Evolutionary conservation across 2,329 filamentous ascomycete genomes (phyloP).

Genomic region (Microdochium paspali): DNA sequence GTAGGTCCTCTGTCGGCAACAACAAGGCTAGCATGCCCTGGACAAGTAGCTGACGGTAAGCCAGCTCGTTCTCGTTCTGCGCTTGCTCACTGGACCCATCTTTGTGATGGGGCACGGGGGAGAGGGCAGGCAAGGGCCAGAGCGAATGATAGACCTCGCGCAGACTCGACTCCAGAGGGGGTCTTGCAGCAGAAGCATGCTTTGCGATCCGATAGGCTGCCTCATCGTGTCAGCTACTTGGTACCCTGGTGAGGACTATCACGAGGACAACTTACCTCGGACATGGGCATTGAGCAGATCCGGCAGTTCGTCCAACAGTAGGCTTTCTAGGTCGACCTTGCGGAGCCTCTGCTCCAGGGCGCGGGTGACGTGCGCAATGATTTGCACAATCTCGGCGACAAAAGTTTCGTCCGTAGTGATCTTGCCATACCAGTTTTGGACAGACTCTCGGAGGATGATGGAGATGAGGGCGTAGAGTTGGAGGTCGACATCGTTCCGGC

Average conservation of each 20-base stretch:
- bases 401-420: conserved; percentile 88
- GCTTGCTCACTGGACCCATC: conserved; percentile 40
- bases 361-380: conserved; percentile 86
- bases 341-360: conserved; percentile 79
- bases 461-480: conserved; percentile 90
- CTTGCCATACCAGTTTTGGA: conserved; percentile 86
- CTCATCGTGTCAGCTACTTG: conserved; percentile 5
- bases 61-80: conserved; percentile 68
- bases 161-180: conserved; percentile 51
- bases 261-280: conserved; percentile 45
- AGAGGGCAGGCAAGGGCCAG: conserved; percentile 70
- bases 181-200: conserved; percentile 39
- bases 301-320: conserved; percentile 83
- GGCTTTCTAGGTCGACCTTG: conserved; percentile 70
- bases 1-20: conserved; percentile 83
- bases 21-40: conserved; percentile 74
- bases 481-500: conserved; percentile 85
- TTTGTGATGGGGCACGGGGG: conserved; percentile 57
- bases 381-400: conserved; percentile 76
- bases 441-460: conserved; percentile 80
- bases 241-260: background rate
- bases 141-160: conserved; percentile 75
- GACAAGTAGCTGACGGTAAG: conserved; percentile 82
- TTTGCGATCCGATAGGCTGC: conserved; percentile 66
- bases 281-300: conserved; percentile 74